Conservation (phyloP, 257 asterid genomes). For the Coffea canephora region DNA sequence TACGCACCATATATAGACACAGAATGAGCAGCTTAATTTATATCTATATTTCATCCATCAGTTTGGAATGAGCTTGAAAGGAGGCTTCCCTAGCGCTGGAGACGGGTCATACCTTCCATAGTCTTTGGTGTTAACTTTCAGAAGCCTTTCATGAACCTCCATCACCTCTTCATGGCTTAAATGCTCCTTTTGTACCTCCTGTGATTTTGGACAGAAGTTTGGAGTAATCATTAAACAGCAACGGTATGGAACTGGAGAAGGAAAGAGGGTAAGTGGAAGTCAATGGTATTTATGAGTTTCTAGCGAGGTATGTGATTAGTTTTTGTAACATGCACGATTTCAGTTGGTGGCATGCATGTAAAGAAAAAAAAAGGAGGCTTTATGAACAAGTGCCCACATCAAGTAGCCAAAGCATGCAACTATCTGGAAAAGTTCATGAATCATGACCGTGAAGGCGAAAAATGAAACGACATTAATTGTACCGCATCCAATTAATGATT, state of each 20-base stretch:
- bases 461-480: neutral
- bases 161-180: conserved; percentile 26
- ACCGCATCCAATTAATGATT: no score
- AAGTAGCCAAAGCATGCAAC: neutral
- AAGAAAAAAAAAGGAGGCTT: neutral
- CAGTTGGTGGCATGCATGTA: neutral
- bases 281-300: no score
- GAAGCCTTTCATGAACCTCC: conserved; percentile 52
- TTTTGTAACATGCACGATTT: neutral
- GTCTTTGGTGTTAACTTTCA: conserved; percentile 60
- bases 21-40: neutral
- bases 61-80: conserved; percentile 73
- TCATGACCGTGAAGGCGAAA: neutral
- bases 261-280: neutral
- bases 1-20: neutral
- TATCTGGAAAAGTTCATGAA: neutral
- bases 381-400: neutral
- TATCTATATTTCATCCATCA: conserved; percentile 16
- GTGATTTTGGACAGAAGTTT: neutral
- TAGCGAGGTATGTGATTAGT: no score
- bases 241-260: neutral
- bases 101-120: conserved; percentile 77
- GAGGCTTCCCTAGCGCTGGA: conserved; percentile 68
- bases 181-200: neutral
- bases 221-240: neutral